Evolutionary conservation across 2,329 filamentous ascomycete genomes (phyloP).

Genomic region (Xylariaceae sp.): DNA sequence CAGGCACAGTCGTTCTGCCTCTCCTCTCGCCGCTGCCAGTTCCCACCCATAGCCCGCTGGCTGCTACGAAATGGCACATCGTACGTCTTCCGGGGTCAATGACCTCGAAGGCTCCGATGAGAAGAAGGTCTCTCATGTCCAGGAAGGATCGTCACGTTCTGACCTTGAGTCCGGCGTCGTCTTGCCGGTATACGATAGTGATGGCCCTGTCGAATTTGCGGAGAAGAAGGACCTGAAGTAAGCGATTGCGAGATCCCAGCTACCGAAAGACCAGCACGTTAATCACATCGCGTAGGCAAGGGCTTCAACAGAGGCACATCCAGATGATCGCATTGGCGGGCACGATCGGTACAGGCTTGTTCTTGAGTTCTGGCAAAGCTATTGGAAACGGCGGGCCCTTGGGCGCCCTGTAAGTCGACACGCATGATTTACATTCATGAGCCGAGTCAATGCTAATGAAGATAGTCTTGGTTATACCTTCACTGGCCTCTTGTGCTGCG

Average conservation of each 20-base stretch:
- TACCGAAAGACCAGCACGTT: too few species aligned
- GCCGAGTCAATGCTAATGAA: not conserved
- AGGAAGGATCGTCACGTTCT: not conserved
- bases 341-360: conserved; percentile 50
- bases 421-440: not conserved
- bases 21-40: too few species aligned
- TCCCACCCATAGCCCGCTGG: not conserved
- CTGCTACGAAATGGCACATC: not conserved
- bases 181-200: not conserved
- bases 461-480: conserved; percentile 30
- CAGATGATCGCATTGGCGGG: conserved; percentile 48
- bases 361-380: conserved; percentile 59
- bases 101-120: not conserved
- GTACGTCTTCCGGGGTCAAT: not conserved
- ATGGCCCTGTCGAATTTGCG: conserved; percentile 1
- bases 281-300: conserved; percentile 2
- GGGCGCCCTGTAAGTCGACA: conserved; percentile 4
- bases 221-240: conserved; percentile 3
- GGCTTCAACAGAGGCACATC: conserved; percentile 42
- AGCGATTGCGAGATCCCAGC: too few species aligned
- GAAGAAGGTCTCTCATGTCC: not conserved
- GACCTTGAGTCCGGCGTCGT: not conserved
- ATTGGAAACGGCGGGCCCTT: conserved; percentile 53
- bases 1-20: too few species aligned
- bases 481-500: conserved; percentile 30